Evolutionary conservation across 2,329 filamentous ascomycete species (phyloP), one percentile per base, ranked within the genome.

Genomic region (Ceratocystis papillata): DNA sequence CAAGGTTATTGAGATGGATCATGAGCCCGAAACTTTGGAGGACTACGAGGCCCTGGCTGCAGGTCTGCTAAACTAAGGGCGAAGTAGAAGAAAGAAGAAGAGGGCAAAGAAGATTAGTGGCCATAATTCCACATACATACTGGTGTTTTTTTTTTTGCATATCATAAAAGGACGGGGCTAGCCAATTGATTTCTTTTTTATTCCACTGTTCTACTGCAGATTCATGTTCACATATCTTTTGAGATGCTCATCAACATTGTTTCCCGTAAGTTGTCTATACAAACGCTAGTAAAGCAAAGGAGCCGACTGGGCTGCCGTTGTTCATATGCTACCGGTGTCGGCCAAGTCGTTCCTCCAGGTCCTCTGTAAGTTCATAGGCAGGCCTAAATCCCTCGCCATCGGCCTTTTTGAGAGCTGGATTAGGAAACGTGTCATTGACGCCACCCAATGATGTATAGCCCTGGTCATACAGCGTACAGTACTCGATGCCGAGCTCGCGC

Each of bases 371-470:
- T 73, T 90, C 87, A 73, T 91, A 92, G 0, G 89, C 89, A 0
- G 89, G 89, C 63, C 83, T 78, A 73, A 88, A 93, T 5, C 70
- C 65, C 12, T 63, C 74, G 1, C 67, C 72, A 64, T 75, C 73
- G 15, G 72, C 68, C n/a, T 69, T 69, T 17, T 72, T 73, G 71
- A 95, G 76, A 45, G 83, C 84, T 8, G 94, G 94, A 73, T 99
- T 99, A 0, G 90, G 92, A 69, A 88, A 83, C 1, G 94, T 99
- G 76, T 99, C 90, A 66, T 85, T 86, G 28, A 85, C 90, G 2
- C 94, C 93, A 22, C 94, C 94, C n/a, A 99, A 79, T 69, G 88
- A 93, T 2, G 94, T 96, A 76, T 94, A 96, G 8, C 93, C 93
- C 70, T 74, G 72, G 74, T 96, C 90, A 75, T 99, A 99, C 30